Base-by-base conservation (phyloP, 2,329 filamentous ascomycete genomes). In the Neodidymelliopsis sp. region DNA sequence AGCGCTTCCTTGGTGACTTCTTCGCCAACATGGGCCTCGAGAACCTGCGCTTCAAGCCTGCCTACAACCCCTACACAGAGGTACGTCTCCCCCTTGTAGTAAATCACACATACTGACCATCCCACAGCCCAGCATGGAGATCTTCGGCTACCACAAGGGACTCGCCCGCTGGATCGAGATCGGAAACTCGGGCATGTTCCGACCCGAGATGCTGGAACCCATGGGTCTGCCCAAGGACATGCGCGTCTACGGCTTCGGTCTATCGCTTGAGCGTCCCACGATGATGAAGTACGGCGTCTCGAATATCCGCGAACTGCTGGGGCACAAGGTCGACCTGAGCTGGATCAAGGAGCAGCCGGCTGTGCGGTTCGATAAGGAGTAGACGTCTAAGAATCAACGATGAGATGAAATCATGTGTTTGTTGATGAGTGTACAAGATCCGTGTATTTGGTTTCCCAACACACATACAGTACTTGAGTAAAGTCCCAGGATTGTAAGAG, bases 121-220 rank as follows among this genome's bases (percentile, higher is more conserved):
- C 1, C 6, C n/a, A 23, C 20, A 54, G 53, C 94, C 22, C 89
- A 88, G 54, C 12, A 95, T 99, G 91, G 94, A 99, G 76, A 96
- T 99, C 60, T 99, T 97, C 77, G 91, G 90, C 59, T 97, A 88
- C 79, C 94, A 97, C 80, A 84, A 88, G 66, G 93, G 65, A 7
- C 60, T 69, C 28, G 59, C 62, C 51, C 54, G 58, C 40, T 88
- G 95, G 78, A 90, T 97, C 19, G 94, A 97, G 78, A 97, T 97
- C 70, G 94, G 94, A 52, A 97, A 99, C 79, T 93, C 88, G 64
- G 94, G 94, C 57, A 97, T 99, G 92, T 99, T 99, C 85, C 83
- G 94, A 60, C 92, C 94, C 2, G 94, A 99, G 77, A 97, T 97
- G 93, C 75, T 97, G 67, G 89, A 96, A 76, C 81, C 91, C 4